These are phyloP conservation scores for Spathaspora girioi DNA, from an alignment of 805 yeast genomes.

Conservation along the genomic window DNA sequence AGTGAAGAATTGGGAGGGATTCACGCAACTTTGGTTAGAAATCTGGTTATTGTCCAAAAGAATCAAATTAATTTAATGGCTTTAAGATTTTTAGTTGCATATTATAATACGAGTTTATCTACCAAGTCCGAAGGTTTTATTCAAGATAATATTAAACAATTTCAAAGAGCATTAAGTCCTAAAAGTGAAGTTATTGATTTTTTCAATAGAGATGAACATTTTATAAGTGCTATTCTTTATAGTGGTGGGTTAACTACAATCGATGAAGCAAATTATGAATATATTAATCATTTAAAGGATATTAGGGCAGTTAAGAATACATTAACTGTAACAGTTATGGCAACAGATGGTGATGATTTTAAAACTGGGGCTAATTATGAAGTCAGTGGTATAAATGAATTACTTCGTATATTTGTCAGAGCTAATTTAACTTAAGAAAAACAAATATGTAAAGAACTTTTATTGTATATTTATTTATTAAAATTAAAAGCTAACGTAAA, in stretches of 20 bases:
- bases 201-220: constrained; percentile 1
- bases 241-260: constrained; percentile 66
- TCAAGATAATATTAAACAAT: constrained; percentile 14
- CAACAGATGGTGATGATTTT: constrained; percentile 37
- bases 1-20: constrained; percentile 49
- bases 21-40: constrained; percentile 73
- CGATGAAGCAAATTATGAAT: constrained; percentile 66
- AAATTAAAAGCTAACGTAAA: neutral
- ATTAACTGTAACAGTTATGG: constrained; percentile 46
- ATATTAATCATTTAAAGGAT: constrained; percentile 41
- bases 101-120: constrained; percentile 18
- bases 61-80: constrained; percentile 56
- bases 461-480: neutral
- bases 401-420: constrained; percentile 46
- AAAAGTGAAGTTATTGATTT: constrained; percentile 1
- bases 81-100: constrained; percentile 46
- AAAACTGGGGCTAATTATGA: constrained; percentile 60
- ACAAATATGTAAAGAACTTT: neutral
- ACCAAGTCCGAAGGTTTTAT: constrained; percentile 1
- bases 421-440: constrained; percentile 8
- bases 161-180: constrained; percentile 10
- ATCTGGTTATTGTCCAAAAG: constrained; percentile 70
- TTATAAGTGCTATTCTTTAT: constrained; percentile 27
- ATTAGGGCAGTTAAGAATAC: constrained; percentile 40
- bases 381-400: constrained; percentile 67